Evolutionary conservation across 306 rosid genomes (phyloP), one percentile per base, ranked within the genome.

Genomic region (Cucumis hystrix): DNA sequence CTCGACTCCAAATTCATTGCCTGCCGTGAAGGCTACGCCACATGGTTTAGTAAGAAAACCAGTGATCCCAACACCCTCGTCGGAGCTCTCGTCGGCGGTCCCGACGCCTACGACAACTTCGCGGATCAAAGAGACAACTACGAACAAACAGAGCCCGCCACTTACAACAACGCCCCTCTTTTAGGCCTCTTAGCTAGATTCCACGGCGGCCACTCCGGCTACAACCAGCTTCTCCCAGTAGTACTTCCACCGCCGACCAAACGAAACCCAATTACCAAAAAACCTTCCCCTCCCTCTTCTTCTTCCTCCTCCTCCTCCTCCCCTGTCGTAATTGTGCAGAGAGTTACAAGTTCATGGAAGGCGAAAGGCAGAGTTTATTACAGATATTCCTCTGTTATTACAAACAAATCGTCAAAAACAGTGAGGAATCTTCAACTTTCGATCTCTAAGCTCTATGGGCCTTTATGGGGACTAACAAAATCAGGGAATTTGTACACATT

Each of bases 101-200:
- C 99, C 69, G 99, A 96, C 87, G 98, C 97, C n/a, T 92, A 96
- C 77, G 99, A 96, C 82, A 86, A 96, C 88, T 96, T 96, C 63
- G 99, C 98, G 39, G 99, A 96, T 76, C 82, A 92, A 63, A 88
- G 99, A 76, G 93, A 96, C 56, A 96, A 96, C 45, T 96, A 91
- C 79, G 96, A 96, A 77, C 99, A 96, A 78, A 96, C 99, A 4
- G 99, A 96, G 73, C 99, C 99, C 25, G 99, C 99, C 69, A 96
- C 99, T 25, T 95, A 95, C 86, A 95, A 95, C 88, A 95, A 95
- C 81, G 99, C 99, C 83, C 99, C 99, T 69, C 92, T 92, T 77
- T 72, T 92, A 0, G 99, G 99, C 41, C 80, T 91, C 75, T 85
- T 95, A 76, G 98, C 99, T 15, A 82, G 99, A n/a, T 80, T 95